Evolutionary conservation across 75 land plant species (phyloP).

Genomic region (Cryptomeria japonica): DNA sequence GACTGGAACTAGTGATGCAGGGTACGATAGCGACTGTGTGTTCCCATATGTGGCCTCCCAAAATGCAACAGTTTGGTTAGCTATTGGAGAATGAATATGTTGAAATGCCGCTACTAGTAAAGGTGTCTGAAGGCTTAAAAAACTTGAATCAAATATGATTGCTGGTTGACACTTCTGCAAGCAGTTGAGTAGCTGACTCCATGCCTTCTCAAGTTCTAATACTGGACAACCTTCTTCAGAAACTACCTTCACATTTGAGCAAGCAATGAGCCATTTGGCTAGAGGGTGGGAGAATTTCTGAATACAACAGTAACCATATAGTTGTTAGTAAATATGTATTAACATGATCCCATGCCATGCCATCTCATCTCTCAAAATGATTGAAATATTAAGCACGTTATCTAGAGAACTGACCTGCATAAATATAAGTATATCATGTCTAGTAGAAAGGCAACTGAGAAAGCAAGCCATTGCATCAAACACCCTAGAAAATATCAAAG

Average conservation of each 20-base stretch:
- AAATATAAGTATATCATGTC: constrained; percentile 24
- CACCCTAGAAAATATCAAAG: constrained; percentile 14
- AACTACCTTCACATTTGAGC: not conserved
- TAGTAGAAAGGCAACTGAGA: not conserved
- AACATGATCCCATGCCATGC: not conserved
- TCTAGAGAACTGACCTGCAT: constrained; percentile 22
- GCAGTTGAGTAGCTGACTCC: constrained; percentile 35
- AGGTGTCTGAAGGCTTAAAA: constrained; percentile 36
- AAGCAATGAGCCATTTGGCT: constrained; percentile 36
- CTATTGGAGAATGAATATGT: constrained; percentile 39
- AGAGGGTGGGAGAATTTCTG: constrained; percentile 42
- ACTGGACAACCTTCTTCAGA: constrained; percentile 12
- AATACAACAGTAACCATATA: constrained; percentile 2
- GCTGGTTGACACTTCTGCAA: constrained; percentile 42
- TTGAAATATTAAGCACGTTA: not conserved
- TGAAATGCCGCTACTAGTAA: constrained; percentile 49
- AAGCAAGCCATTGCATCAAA: constrained; percentile 18
- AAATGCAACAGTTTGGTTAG: constrained; percentile 42
- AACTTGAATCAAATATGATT: constrained; percentile 37
- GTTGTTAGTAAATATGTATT: not conserved
- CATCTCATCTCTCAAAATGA: not conserved
- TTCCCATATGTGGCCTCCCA: constrained; percentile 59
- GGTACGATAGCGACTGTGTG: constrained; percentile 29
- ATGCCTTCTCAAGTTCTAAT: constrained; percentile 26
- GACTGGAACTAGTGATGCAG: constrained; percentile 38